Percentiles rank a stretch among this genome's conserved stretches.
These are phyloP conservation scores for Lepidium africanum DNA, from an alignment of 345 rosid genomes.

Conservation along the genomic window DNA sequence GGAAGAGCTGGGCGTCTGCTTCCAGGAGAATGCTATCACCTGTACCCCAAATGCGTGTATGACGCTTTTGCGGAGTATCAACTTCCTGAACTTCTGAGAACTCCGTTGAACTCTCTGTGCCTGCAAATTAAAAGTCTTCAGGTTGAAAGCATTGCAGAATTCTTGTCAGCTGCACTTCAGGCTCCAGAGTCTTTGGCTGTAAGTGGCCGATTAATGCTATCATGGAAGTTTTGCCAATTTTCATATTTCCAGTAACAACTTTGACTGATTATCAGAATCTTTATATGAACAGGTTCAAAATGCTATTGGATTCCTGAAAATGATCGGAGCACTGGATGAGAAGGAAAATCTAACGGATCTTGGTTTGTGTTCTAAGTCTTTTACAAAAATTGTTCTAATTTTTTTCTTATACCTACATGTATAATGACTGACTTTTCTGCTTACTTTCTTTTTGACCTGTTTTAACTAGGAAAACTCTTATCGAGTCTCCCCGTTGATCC, in stretches of 20 bases:
- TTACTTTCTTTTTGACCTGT: constrained; percentile 9
- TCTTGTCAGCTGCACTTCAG: constrained; percentile 94
- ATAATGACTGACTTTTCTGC: constrained; percentile 4
- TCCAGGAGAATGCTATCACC: constrained; percentile 92
- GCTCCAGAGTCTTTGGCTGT: constrained; percentile 87
- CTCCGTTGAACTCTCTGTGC: constrained; percentile 98
- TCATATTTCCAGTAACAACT: not conserved
- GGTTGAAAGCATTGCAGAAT: constrained; percentile 82
- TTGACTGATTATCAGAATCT: not conserved
- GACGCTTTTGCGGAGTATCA: constrained; percentile 96
- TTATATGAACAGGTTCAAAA: constrained; percentile 65
- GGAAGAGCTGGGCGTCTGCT: constrained; percentile 98
- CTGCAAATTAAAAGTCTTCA: constrained; percentile 96
- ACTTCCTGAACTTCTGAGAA: constrained; percentile 97
- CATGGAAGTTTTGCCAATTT: not conserved
- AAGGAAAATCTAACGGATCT: constrained; percentile 88
- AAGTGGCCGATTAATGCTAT: constrained; percentile 31
- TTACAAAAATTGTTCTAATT: not conserved
- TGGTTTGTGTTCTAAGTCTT: constrained; percentile 49
- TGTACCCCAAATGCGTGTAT: constrained; percentile 83
- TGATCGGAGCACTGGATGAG: constrained; percentile 89
- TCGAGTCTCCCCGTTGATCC: constrained; percentile 98
- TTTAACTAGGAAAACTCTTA: constrained; percentile 59
- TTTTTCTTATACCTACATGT: not conserved
- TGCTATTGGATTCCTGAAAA: constrained; percentile 84